Conservation (phyloP, 495 filamentous ascomycete species). For the Podospora pseudopauciseta region DNA sequence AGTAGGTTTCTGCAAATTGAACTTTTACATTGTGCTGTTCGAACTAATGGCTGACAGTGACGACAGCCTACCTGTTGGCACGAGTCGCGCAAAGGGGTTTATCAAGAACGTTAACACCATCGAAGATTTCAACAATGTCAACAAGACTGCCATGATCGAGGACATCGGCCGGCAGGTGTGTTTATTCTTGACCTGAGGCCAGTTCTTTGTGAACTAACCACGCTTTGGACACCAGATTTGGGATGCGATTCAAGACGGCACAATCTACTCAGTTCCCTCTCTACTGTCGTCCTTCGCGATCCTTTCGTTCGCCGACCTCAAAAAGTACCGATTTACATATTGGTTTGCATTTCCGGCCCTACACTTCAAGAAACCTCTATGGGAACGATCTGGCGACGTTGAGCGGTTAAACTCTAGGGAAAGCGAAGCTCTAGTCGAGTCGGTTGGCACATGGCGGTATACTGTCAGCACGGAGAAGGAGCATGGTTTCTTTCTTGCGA, state of each 20-base stretch:
- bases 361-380: slow-evolving; percentile 71
- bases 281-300: slow-evolving; percentile 81
- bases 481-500: slow-evolving; percentile 91
- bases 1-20: slow-evolving; percentile 53
- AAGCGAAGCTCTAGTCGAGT: slow-evolving; percentile 68
- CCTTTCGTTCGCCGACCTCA: slow-evolving; percentile 92
- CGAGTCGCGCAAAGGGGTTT: slow-evolving; percentile 82
- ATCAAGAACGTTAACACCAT: slow-evolving; percentile 96
- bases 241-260: slow-evolving; percentile 95
- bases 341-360: slow-evolving; percentile 94
- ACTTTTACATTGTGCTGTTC: neutral
- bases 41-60: neutral
- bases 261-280: slow-evolving; percentile 90
- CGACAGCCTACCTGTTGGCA: slow-evolving; percentile 66
- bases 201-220: neutral
- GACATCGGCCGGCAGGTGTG: slow-evolving; percentile 71
- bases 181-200: slow-evolving; percentile 13
- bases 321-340: slow-evolving; percentile 92
- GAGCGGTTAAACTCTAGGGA: slow-evolving; percentile 59
- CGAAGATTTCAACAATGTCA: slow-evolving; percentile 79
- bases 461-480: slow-evolving; percentile 71
- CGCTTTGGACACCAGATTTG: slow-evolving; percentile 61
- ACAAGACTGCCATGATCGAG: slow-evolving; percentile 68
- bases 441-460: slow-evolving; percentile 82
- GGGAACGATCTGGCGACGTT: slow-evolving; percentile 54